Evolutionary conservation across 2,329 filamentous ascomycete species (phyloP), one percentile per base, ranked within the genome.

Genomic region (Ampelomyces quisqualis): DNA sequence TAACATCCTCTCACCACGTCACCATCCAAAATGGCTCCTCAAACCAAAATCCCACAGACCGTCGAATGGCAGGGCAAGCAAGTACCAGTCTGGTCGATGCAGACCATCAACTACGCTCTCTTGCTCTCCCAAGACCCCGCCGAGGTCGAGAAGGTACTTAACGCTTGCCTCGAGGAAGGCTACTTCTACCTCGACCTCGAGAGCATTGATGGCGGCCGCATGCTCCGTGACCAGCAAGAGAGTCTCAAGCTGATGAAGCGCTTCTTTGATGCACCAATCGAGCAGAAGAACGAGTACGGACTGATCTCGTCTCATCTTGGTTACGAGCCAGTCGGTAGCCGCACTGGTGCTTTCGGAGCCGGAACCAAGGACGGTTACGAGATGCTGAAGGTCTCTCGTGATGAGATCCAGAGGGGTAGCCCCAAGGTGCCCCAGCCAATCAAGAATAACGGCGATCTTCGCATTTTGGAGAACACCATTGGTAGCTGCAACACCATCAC

Each of bases 171-270:
- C 43, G 67, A 72, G 14, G 71, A 76, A 22, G 77, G 77, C 1
- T 80, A 74, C 69, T 80, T 80, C 63, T 78, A 80, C 57, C 70
- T 80, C 27, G 74, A 80, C 56, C 70, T 80, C 7, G 56, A 73
- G 47, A 70, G 68, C 47, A 75, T 79, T 44, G 77, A 79, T 52
- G 77, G 77, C 47, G 74, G 75, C 44, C 62, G 76, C 32, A 72
- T 77, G 62, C 69, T 79, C 41, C 68, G 72, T 23, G 77, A 80
- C 60, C 71, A 77, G 48, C 69, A 78, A 57, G 71, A 77, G 50
- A 74, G 73, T 2, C 69, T 79, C 20, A 69, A 73, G 47, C 70
- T 79, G 27, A 80, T 80, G 77, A 66, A 77, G 58, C 73, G 73
- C 37, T 80, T 79, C 70, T 80, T 80, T 47, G 72, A 73, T 21